Percentiles rank a stretch among this genome's conserved stretches.
Evolutionary conservation across 2,329 filamentous ascomycete species (phyloP).

Genomic region (Aspergillus luchuensis): DNA sequence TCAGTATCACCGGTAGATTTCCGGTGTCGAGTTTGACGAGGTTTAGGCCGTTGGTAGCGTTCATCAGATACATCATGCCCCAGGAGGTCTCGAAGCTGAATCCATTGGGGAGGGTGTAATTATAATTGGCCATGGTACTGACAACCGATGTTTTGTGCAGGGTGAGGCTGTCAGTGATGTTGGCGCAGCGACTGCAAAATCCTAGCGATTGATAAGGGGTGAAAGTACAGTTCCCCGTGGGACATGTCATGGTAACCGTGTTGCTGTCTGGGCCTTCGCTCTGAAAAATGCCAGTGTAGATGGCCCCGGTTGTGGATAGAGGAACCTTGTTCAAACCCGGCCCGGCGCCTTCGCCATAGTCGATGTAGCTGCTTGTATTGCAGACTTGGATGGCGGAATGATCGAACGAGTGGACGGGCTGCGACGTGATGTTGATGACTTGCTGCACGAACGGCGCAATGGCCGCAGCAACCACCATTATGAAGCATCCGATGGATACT

Average conservation of each 20-base stretch:
- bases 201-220: constrained; percentile 33
- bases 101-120: constrained; percentile 25
- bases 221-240: constrained; percentile 39
- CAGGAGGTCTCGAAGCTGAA: constrained; percentile 20
- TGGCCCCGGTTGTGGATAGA: constrained; percentile 29
- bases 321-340: constrained; percentile 27
- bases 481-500: constrained; percentile 31
- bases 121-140: constrained; percentile 13
- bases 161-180: constrained; percentile 22
- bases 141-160: neutral
- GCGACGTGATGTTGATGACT: constrained; percentile 26
- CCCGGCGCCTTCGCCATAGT: constrained; percentile 24
- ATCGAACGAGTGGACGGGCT: constrained; percentile 18
- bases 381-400: constrained; percentile 24
- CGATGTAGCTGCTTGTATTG: constrained; percentile 23
- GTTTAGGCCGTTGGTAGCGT: constrained; percentile 16
- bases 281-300: constrained; percentile 35
- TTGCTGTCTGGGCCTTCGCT: constrained; percentile 20
- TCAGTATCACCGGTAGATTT: constrained; percentile 19
- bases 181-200: constrained; percentile 29
- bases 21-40: constrained; percentile 20
- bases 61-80: constrained; percentile 23
- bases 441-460: constrained; percentile 38
- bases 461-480: constrained; percentile 30
- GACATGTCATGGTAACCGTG: constrained; percentile 26